Evolutionary conservation across 2,329 filamentous ascomycete species (phyloP), one percentile per base, ranked within the genome.

Genomic region (Lachnellula suecica): DNA sequence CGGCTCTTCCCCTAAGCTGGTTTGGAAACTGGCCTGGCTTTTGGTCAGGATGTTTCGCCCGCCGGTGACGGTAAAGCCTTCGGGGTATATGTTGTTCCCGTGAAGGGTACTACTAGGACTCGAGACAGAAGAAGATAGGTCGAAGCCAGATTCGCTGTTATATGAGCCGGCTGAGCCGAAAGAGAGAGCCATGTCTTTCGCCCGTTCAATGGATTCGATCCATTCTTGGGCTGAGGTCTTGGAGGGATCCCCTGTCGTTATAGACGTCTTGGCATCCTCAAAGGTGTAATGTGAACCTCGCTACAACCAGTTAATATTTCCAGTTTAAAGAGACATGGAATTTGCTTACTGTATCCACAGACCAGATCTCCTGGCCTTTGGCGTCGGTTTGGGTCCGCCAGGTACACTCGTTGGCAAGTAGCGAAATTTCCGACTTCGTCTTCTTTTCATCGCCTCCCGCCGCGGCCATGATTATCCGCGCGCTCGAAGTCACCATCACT

Each of bases 371-470:
- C 72, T 93, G 81, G 23, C 91, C 92, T 71, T 96, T 97, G n/a
- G 84, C 78, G 70, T 96, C 94, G 42, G 86, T 81, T 61, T 89
- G 89, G 47, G 80, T 91, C 67, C 83, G 87, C 85, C 90, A 97
- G 23, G 82, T 76, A 61, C 85, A 90, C 48, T 90, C 91, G 2
- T 87, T 76, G 2, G 81, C 79, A 19, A 96, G 74, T 23, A 99
- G 77, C n/a, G 89, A 90, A 31, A 99, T 83, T 62, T 99, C 94
- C 63, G 90, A 82, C 69, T 99, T 99, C 20, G 91, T 82, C 70
- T 94, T 92, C 74, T 99, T 99, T 68, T 97, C 93, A 59, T 96
- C 94, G 0, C 93, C 94, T 6, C 93, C 92, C 22, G 92, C 87
- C 4, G 94, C 89, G 11, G 91, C 93, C 65, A 99, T 79, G 44